Evolutionary conservation across 345 rosid species (phyloP), one percentile per base, ranked within the genome.

Genomic region (Nephelium lappaceum): DNA sequence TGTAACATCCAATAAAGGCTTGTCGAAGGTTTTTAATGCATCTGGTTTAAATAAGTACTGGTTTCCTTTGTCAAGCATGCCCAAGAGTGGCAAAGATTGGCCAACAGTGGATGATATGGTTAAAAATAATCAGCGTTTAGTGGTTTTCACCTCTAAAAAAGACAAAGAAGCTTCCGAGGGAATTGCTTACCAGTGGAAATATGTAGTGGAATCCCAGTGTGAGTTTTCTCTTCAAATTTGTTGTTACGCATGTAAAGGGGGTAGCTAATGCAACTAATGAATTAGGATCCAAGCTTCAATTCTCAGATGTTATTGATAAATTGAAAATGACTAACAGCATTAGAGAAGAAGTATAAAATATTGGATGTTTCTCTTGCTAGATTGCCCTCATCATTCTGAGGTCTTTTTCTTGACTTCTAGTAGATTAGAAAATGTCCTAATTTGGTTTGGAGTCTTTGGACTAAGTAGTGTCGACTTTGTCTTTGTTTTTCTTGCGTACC

Each of bases 31-130:
- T 78, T 94, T 96, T 73, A 85, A 90, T 53, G 89, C 92, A 57
- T 86, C 99, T 61, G 98, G 97, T 49, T 84, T 94, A 45, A 91
- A 81, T 71, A 85, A 87, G 58, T 96, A 87, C 79, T 51, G 64
- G 89, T 85, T 96, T 77, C 99, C 99, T 0, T 69, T 89, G 15
- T 86, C 97, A 18, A 87, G 83, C 67, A 96, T 96, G 95, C 99
- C 99, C 0, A 91, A 88, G 71, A 85, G 73, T 63, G 99, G 99
- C 25, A 85, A 58, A 45, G 97, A 94, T 76, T 96, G 99, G 99
- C 99, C 99, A 24, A 90, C 84, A 0, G 93, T 96, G 11, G 95
- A 93, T 83, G 93, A 91, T 63, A 96, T 96, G 99, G 97, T 85
- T 58, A 72, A 89, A 85, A 81, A 91, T 76, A 96, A 93, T 77